Base-by-base conservation (phyloP, 2,329 filamentous ascomycete genomes). In the Diaporthe eres region DNA sequence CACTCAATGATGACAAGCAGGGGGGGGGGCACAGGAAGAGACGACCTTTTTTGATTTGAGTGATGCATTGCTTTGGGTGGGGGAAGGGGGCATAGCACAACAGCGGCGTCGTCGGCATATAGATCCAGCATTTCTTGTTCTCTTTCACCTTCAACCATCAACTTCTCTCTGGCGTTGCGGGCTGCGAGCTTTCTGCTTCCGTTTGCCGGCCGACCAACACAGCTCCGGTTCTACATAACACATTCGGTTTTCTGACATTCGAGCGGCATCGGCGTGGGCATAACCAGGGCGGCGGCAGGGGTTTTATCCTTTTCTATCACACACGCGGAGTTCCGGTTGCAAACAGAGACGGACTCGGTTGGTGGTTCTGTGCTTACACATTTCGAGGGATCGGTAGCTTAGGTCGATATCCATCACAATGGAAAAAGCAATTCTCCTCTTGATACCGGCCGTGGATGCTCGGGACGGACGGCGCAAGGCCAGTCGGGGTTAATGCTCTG, bases 81-180 rank as follows among this genome's bases (percentile, higher is more conserved):
- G 28, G 2, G 13, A n/a, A 15, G 42, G 42, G 49, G n/a, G 17
- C 65, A 55, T 55, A 63, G 71, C 71, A 65, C 71, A 73, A 72
- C 44, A 61, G 19, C 47, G 71, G 58, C 71, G 71, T 73, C 71
- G 37, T 57, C 47, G 65, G 47, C 65, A 73, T 63, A 65, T 65
- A 73, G 71, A 73, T 28, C 58, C 58, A 72, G 71, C 60, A 65
- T 73, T 55, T 51, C 39, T 34, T 55, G 8, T 44, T 65, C 49
- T 53, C 15, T 39, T 39, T 70, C 4, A 22, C 34, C 61, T 22
- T 55, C n/a, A 28, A 28, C 15, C 49, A 28, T 37, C n/a, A 9
- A 53, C n/a, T 28, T 34, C 34, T 51, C 47, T 10, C 34, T 55
- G 53, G 31, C 15, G 47, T 15, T 34, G 49, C 58, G 49, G 49